Percentiles rank a stretch among this genome's conserved stretches.
These are phyloP conservation scores for Zygosaccharomyces bisporus DNA, from an alignment of 805 yeast species.

Conservation along the genomic window DNA sequence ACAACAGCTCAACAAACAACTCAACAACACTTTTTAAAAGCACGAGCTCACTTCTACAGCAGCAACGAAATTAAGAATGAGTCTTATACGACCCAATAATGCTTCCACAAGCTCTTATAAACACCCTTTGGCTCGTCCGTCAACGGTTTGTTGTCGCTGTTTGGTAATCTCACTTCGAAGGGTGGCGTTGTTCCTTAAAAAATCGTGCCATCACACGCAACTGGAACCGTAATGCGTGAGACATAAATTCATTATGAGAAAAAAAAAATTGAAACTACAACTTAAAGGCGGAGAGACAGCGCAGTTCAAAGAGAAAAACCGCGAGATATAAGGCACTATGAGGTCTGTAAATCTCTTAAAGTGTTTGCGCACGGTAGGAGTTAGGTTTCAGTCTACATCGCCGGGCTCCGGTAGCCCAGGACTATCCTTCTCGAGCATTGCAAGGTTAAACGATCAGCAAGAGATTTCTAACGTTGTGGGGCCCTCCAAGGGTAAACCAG, in stretches of 20 bases:
- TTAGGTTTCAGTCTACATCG: slow-evolving; percentile 11
- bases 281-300: background rate
- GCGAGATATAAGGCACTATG: background rate
- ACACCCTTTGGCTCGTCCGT: background rate
- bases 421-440: slow-evolving; percentile 18
- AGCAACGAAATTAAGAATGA: background rate
- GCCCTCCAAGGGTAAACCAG: slow-evolving; percentile 8
- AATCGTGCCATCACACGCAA: background rate
- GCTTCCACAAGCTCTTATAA: slow-evolving; percentile 1
- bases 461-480: slow-evolving; percentile 20
- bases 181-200: slow-evolving; percentile 7
- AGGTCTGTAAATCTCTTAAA: background rate
- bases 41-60: background rate
- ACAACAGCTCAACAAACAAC: background rate
- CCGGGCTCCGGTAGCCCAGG: slow-evolving; percentile 10
- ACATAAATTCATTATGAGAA: background rate
- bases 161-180: slow-evolving; percentile 3
- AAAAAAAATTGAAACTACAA: background rate
- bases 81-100: background rate
- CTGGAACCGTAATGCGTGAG: background rate
- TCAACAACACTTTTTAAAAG: background rate
- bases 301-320: background rate
- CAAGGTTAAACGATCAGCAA: slow-evolving; percentile 12
- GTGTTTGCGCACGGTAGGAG: slow-evolving; percentile 2
- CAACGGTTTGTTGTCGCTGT: slow-evolving; percentile 1